These are phyloP conservation scores for Pleurozium schreberi DNA, from an alignment of 225 moss, liverwort and hornwort genomes.

Conservation along the genomic window DNA sequence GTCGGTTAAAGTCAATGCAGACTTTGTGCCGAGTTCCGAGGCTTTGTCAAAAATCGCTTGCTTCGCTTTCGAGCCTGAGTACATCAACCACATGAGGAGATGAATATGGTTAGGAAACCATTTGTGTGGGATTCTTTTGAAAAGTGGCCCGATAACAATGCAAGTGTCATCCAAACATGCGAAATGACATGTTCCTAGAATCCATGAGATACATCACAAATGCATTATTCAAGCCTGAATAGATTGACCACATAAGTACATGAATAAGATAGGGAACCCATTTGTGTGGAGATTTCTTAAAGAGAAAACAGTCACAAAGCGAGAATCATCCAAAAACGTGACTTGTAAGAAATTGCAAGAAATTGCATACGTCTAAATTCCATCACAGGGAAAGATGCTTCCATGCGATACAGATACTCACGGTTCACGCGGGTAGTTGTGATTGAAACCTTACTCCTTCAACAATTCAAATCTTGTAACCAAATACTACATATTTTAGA, in stretches of 20 bases:
- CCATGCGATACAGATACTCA: not conserved
- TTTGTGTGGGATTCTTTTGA: not conserved
- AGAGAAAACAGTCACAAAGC: not conserved
- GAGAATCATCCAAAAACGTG: not conserved
- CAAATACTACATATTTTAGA: not conserved
- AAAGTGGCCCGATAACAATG: not conserved
- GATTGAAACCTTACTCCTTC: not conserved
- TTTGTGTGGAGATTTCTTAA: not conserved
- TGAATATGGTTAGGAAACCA: not conserved
- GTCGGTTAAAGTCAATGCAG: conserved; percentile 30
- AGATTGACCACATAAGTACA: too few species aligned
- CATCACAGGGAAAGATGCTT: not conserved
- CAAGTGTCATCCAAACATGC: not conserved
- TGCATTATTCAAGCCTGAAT: not conserved
- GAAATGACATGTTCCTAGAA: not conserved
- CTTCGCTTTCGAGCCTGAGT: conserved; percentile 37
- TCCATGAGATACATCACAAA: not conserved
- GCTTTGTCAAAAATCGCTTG: conserved; percentile 40
- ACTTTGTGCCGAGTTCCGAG: conserved; percentile 39
- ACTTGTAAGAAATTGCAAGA: not conserved
- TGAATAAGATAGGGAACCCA: too few species aligned
- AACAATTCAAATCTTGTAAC: not conserved
- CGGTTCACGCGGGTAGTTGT: not conserved
- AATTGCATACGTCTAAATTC: not conserved
- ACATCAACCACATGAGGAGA: not conserved